Base-by-base conservation (phyloP, 352 stramenopile genomes). In the Pythium periplocum region DNA sequence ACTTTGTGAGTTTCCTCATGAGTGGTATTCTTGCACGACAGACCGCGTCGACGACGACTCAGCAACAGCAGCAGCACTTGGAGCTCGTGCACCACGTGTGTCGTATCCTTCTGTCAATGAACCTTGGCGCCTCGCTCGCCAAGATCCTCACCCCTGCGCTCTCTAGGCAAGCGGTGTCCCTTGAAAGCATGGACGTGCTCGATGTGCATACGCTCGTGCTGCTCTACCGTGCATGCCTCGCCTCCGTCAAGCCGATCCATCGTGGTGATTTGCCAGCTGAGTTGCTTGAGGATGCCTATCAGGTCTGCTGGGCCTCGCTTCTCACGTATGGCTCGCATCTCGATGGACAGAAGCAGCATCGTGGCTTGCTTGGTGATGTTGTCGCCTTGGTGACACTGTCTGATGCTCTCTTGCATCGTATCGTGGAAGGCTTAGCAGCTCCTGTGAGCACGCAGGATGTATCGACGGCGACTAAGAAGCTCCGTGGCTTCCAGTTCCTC, bases 1-100 rank as follows among this genome's bases (percentile, higher is more conserved):
- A 87, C 53, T 69, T 93, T 11, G 73, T 90, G 31, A 91, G 80
- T 51, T 93, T 93, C 61, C 69, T 91, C 33, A 83, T 93, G 53
- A 91, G 79, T 40, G 74, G 70, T 4, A 68, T 85, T 12, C 69
- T 93, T n/a, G 68, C 74, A 37, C 42, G 69, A 39, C 17, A 48
- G 3, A 46, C 55, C 6, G 45, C 53, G n/a, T 61, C 34, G 12
- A 52, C 8, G 26, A 62, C 58, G n/a, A 54, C 62, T 35, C 55
- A 45, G 30, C 68, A 84, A 30, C 48, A 58, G 35, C 44, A 63
- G 30, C 42, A 62, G 53, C 78, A 90, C 11, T 57, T 88, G 10
- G 51, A 75, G 43, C 61, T 91, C 35, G 79, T 81, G 39, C 63
- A 67, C 8, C 83, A 93, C 50, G 78, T 91, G 2, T 84, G 80